These are phyloP conservation scores for Paramarasmius palmivorus DNA, from an alignment of 1,284 basidiomycete genomes.

Conservation along the genomic window DNA sequence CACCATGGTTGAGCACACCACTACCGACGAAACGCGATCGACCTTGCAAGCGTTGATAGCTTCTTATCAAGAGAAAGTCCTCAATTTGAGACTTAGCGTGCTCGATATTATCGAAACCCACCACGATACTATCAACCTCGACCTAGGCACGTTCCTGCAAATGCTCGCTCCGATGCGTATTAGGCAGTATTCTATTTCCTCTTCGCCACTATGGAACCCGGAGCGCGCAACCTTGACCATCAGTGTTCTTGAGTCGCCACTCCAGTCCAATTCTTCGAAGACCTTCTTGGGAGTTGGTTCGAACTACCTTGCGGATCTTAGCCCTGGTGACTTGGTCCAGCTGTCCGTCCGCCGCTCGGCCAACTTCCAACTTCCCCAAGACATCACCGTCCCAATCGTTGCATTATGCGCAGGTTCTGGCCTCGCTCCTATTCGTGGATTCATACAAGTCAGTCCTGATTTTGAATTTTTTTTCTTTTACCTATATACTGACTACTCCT, in stretches of 20 bases:
- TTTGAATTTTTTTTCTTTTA: not conserved
- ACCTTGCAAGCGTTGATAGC: constrained; percentile 29
- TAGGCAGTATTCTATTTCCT: constrained; percentile 55
- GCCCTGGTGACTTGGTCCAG: constrained; percentile 43
- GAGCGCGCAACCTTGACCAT: constrained; percentile 45
- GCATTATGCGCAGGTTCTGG: constrained; percentile 54
- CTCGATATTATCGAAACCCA: constrained; percentile 46
- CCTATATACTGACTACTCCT: not conserved
- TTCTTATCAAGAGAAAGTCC: constrained; percentile 36
- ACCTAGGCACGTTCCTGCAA: constrained; percentile 39
- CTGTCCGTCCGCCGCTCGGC: constrained; percentile 44
- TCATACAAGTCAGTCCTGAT: constrained; percentile 29
- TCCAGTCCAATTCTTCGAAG: constrained; percentile 32
- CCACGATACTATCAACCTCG: constrained; percentile 34
- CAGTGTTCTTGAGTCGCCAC: constrained; percentile 39
- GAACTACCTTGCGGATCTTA: constrained; percentile 45
- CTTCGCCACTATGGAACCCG: constrained; percentile 49
- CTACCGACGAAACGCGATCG: constrained; percentile 18
- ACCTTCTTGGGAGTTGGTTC: constrained; percentile 50
- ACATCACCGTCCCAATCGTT: constrained; percentile 43
- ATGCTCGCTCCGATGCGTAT: constrained; percentile 52
- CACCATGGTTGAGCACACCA: constrained; percentile 21
- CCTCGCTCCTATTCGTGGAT: constrained; percentile 54
- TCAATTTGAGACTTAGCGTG: constrained; percentile 40
- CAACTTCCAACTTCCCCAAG: constrained; percentile 49